Percentiles rank a stretch among this genome's conserved stretches.
Evolutionary conservation across 352 stramenopile species (phyloP).

Genomic region (Salisapilia sapeloensis): DNA sequence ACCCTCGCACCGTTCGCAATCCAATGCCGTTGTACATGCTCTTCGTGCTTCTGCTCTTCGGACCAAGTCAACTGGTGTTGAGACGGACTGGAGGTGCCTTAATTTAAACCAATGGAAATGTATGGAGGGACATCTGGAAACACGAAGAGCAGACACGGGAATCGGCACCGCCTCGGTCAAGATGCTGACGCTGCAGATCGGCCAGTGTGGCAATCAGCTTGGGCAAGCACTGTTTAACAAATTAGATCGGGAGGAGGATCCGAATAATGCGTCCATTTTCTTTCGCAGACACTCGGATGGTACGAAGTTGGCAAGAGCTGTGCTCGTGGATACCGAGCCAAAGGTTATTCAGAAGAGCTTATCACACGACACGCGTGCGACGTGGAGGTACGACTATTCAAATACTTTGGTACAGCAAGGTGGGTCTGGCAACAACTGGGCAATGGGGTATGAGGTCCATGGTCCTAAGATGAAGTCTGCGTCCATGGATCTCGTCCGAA

Average conservation of each 20-base stretch:
- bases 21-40: constrained; percentile 85
- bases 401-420: constrained; percentile 42
- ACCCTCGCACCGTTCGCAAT: constrained; percentile 65
- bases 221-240: constrained; percentile 39
- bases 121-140: no score
- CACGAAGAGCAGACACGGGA: no score
- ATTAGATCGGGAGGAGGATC: constrained; percentile 18
- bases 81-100: no score
- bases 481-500: constrained; percentile 30
- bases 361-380: neutral
- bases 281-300: constrained; percentile 9
- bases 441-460: constrained; percentile 37
- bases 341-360: constrained; percentile 50
- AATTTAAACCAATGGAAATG: no score
- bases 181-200: constrained; percentile 60
- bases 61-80: no score
- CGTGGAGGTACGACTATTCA: constrained; percentile 22
- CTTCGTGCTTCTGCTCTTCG: neutral
- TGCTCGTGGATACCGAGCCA: constrained; percentile 76
- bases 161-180: neutral
- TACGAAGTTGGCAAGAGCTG: constrained; percentile 23
- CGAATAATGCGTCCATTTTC: constrained; percentile 7
- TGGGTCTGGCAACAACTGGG: constrained; percentile 72
- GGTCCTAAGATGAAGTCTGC: constrained; percentile 17
- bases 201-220: constrained; percentile 68